Evolutionary conservation across 129 eudicot genomes (phyloP), one percentile per base, ranked within the genome.

Genomic region (Apium graveolens): DNA sequence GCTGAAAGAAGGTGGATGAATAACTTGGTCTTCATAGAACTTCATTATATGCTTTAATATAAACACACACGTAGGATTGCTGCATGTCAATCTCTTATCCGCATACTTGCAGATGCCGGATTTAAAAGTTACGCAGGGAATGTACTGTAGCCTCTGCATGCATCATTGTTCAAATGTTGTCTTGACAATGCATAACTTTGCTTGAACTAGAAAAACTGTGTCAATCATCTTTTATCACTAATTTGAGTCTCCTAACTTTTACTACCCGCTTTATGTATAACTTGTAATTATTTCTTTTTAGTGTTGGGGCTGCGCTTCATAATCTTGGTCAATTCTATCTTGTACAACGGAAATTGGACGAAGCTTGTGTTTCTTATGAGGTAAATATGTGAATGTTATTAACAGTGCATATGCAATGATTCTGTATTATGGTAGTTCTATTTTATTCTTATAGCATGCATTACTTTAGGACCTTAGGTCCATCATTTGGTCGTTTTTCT

Each of bases 301-400:
- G 99, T 83, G 97, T 95, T 80, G 99, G 96, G 48, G 97, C 96
- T 66, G 97, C 97, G 53, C 90, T 95, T 82, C 99, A 95, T 87
- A 95, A 95, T 80, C 88, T 95, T 29, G 99, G 99, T 41, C 96
- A 89, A 65, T 95, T 92, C 82, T 95, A 90, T 74, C 85, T 87
- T 78, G 82, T 84, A n/a, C 91, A 90, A 73, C 74, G 92, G 57
- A 85, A 92, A 76, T 80, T 95, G 80, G 91, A 92, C 45, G 77
- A 80, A 73, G 96, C 99, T 79, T 89, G 80, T 79, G 83, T 44
- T 78, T 88, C 86, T 90, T 95, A 95, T 74, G 92, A 95, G 97
- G 99, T 95, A 90, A 76, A 75, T 80, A 78, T 27, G 42, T 49
- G 63, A 65, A 26, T 81, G 73, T 38, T 38, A 38, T 38, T 38